phyloP scores from a whole-genome alignment of 768 basidiomycete genomes.

The Auriscalpium orientale region DNA sequence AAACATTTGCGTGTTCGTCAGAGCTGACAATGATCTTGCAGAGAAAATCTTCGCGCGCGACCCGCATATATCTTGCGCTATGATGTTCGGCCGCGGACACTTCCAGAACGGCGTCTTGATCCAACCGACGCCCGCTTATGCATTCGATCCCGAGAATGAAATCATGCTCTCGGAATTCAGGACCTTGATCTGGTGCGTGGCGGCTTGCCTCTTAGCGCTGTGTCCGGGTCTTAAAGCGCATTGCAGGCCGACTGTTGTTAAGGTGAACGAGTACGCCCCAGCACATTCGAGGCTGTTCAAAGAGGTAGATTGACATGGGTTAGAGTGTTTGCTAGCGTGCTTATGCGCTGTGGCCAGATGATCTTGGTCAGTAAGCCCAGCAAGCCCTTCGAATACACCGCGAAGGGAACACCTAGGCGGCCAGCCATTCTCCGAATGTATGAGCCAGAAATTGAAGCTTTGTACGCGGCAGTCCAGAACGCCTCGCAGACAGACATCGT shows the following conservation, averaged over 20 bases:
- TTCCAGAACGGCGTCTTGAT: slow-evolving; percentile 35
- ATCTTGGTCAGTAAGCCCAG: slow-evolving; percentile 23
- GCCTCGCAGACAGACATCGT: slow-evolving; percentile 14
- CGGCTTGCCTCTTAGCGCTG: not conserved
- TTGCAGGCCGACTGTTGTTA: slow-evolving; percentile 15
- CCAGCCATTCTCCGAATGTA: slow-evolving; percentile 19
- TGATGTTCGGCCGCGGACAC: slow-evolving; percentile 36
- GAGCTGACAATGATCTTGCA: slow-evolving; percentile 2
- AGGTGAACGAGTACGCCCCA: slow-evolving; percentile 19
- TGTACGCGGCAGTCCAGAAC: slow-evolving; percentile 14
- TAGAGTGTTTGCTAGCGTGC: not conserved
- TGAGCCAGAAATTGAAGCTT: slow-evolving; percentile 14
- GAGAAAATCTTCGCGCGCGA: slow-evolving; percentile 30
- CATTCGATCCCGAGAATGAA: slow-evolving; percentile 26
- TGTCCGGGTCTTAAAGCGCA: not conserved
- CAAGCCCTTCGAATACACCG: slow-evolving; percentile 27
- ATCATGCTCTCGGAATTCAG: slow-evolving; percentile 24
- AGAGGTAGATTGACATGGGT: slow-evolving; percentile 1
- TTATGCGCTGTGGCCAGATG: slow-evolving; percentile 18
- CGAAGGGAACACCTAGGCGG: slow-evolving; percentile 25
- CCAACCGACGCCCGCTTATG: slow-evolving; percentile 23
- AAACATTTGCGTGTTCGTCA: not conserved
- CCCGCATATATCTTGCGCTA: slow-evolving; percentile 23
- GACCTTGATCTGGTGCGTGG: slow-evolving; percentile 27
- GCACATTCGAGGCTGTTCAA: slow-evolving; percentile 20